These are phyloP conservation scores for Trypanosoma melophagium DNA, from an alignment of 208 protist species.

Conservation along the genomic window DNA sequence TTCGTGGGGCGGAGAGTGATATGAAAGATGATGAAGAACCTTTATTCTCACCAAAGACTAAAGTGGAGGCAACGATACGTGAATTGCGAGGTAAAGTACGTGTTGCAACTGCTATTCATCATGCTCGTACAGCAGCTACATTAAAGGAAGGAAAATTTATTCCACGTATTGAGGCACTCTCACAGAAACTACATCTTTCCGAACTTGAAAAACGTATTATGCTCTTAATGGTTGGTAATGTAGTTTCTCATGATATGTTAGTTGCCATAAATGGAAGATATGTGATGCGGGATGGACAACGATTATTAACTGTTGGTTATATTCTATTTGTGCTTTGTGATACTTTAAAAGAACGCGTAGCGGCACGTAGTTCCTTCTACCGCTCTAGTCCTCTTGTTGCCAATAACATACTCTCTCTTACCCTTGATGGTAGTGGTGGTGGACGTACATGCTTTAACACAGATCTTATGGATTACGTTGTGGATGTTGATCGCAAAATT, in stretches of 20 bases:
- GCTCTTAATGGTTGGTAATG: conserved; percentile 82
- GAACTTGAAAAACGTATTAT: conserved; percentile 91
- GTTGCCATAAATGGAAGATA: conserved; percentile 88
- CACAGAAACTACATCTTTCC: conserved; percentile 58
- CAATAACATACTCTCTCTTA: conserved; percentile 72
- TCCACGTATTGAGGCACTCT: conserved; percentile 87
- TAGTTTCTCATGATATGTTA: conserved; percentile 88
- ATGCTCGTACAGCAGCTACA: conserved; percentile 68
- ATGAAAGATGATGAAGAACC: conserved; percentile 90
- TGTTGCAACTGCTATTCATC: conserved; percentile 59
- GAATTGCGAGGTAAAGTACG: conserved; percentile 85
- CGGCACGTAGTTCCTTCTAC: conserved; percentile 85
- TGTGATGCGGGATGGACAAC: conserved; percentile 80
- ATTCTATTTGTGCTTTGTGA: conserved; percentile 91
- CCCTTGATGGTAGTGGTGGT: conserved; percentile 38
- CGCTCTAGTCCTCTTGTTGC: conserved; percentile 71
- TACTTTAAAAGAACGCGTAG: conserved; percentile 79
- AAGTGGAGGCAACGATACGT: conserved; percentile 78
- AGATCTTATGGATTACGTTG: conserved; percentile 91
- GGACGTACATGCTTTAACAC: conserved; percentile 81
- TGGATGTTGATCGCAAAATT: conserved; percentile 92
- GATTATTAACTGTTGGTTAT: conserved; percentile 86
- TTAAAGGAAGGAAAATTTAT: conserved; percentile 52
- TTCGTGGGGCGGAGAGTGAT: conserved; percentile 83
- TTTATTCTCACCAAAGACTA: conserved; percentile 64